Base-by-base conservation (phyloP, 2,329 filamentous ascomycete species). In the Aaosphaeria arxii region DNA sequence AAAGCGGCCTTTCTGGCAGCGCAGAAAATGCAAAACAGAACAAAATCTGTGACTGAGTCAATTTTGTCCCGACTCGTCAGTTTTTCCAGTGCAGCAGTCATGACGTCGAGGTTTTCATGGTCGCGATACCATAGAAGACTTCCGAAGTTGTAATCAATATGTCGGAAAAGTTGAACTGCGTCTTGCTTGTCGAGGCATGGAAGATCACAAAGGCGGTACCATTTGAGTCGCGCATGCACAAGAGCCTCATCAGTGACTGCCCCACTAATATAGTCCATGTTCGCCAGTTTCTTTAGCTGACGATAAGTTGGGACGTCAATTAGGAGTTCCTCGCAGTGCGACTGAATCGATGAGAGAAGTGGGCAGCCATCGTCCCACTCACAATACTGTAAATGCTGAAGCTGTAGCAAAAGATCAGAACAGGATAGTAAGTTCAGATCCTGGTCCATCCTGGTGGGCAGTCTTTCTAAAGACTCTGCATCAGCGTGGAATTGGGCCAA, bases 11-110 rank as follows among this genome's bases (percentile, higher is more conserved):
- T 80, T 28, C 81, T 72, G 30, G 81, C 73, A 0, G 79, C 76
- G 48, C 78, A 82, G 59, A 85, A 84, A 45, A 83, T 72, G 1
- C 79, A 74, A 33, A 85, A 73, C 0, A 77, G 75, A 45, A 84
- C 71, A 5, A 85, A 73, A 54, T 85, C 82, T 0, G 76, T 70
- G 4, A 58, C 54, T 3, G 60, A 65, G 40, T 70, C 66, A 11
- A 67, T 53, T 2, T 32, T 56, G 24, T 45, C 50, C 42, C 55
- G 49, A 30, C 48, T 54, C 2, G 61, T 53, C 4, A 69, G 51
- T 6, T 52, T 56, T 32, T 58, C 55, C 4, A 70, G 51, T 5
- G 62, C 58, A 5, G 57, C 44, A 31, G 63, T 69, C 31, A 71
- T 63, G 7, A 32, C 50, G 33, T 70, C 64, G 5, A 71, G 45